A percentile compares a stretch with the other conserved stretches of the same genome.
Conservation (phyloP, 2,329 filamentous ascomycete species). For the Piedraia hortae region DNA sequence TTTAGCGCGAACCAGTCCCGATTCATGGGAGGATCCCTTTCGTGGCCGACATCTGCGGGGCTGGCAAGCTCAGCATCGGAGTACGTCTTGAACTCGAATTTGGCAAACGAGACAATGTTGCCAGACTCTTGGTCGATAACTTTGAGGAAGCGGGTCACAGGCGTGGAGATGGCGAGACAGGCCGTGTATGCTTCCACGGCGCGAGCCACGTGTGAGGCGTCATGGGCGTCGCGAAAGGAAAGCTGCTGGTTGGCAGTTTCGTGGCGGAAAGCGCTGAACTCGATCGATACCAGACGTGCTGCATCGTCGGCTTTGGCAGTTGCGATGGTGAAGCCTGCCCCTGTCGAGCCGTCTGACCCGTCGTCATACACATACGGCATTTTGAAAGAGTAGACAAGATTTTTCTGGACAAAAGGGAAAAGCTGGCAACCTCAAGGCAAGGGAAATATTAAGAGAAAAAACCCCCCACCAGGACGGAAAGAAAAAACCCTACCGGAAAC, state of each 20-base stretch:
- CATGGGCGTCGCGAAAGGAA: slow-evolving; percentile 9
- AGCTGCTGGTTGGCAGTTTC: slow-evolving; percentile 11
- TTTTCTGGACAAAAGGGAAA: too few relatives aligned
- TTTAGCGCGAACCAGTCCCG: slow-evolving; percentile 13
- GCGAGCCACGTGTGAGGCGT: slow-evolving; percentile 8
- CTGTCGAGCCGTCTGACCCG: slow-evolving; percentile 2
- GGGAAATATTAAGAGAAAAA: too few relatives aligned
- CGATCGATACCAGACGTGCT: slow-evolving; percentile 14
- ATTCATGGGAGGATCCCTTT: slow-evolving; percentile 10
- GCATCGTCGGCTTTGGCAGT: slow-evolving; percentile 7
- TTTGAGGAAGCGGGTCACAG: slow-evolving; percentile 6
- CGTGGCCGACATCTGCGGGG: slow-evolving; percentile 9
- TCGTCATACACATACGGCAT: slow-evolving; percentile 2
- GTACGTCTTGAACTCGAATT: slow-evolving; percentile 9
- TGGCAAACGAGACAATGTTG: slow-evolving; percentile 11
- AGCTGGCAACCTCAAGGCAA: too few relatives aligned
- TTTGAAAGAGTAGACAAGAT: slow-evolving; percentile 1
- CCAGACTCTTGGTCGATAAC: slow-evolving; percentile 8
- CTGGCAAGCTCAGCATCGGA: slow-evolving; percentile 7
- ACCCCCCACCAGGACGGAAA: too few relatives aligned
- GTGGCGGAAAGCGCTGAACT: slow-evolving; percentile 15
- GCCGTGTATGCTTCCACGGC: slow-evolving; percentile 4
- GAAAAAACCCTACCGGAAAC: too few relatives aligned
- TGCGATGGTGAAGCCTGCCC: slow-evolving; percentile 5
- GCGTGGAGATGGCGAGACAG: neutral